Evolutionary conservation across 2,329 filamentous ascomycete genomes (phyloP).

Genomic region (Drechslerella dactyloides): DNA sequence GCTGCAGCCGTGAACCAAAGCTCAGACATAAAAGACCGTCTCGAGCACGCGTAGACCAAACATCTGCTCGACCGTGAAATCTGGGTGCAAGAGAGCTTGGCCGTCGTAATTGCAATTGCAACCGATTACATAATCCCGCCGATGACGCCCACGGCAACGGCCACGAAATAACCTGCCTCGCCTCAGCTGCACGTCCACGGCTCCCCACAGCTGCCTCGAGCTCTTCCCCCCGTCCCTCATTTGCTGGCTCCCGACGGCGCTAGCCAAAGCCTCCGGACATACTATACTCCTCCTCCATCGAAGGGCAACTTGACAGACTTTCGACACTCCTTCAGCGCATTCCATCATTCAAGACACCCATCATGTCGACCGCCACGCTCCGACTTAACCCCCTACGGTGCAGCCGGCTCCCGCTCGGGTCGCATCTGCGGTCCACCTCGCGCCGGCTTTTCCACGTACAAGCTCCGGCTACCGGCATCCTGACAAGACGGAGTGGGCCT

Average conservation of each 20-base stretch:
- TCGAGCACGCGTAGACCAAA: too few species aligned
- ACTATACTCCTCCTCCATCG: not conserved
- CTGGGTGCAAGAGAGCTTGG: not conserved
- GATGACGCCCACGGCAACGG: not conserved
- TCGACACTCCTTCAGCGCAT: constrained; percentile 4
- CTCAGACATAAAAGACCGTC: too few species aligned
- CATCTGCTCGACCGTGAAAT: too few species aligned
- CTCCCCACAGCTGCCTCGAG: too few species aligned
- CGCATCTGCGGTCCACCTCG: constrained; percentile 21
- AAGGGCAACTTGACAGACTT: not conserved
- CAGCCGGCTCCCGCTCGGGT: constrained; percentile 12
- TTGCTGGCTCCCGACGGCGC: not conserved
- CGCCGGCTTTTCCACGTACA: constrained; percentile 26
- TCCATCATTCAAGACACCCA: not conserved
- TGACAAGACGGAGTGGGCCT: constrained; percentile 15
- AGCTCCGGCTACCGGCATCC: constrained; percentile 8
- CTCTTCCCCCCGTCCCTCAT: too few species aligned
- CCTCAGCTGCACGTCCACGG: not conserved
- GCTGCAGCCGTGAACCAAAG: too few species aligned
- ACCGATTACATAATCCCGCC: not conserved
- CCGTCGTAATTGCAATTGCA: not conserved
- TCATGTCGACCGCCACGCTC: constrained; percentile 33
- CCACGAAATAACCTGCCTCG: not conserved
- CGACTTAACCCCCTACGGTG: constrained; percentile 24
- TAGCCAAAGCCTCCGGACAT: not conserved